These are phyloP conservation scores for Beauveria sp. DNA, from an alignment of 2,329 filamentous ascomycete genomes.

Conservation along the genomic window DNA sequence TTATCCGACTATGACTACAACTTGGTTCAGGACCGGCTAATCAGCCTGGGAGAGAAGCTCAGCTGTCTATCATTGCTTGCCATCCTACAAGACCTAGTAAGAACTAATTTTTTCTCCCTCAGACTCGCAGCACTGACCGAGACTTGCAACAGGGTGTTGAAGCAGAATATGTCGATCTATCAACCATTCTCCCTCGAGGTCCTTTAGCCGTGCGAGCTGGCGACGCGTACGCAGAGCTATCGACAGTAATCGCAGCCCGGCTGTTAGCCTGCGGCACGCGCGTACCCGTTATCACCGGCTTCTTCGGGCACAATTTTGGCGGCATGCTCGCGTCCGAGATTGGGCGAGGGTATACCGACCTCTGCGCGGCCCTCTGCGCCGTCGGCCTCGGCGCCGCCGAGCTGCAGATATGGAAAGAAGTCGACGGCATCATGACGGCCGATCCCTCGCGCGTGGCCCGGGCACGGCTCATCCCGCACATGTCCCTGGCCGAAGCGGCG, in stretches of 20 bases:
- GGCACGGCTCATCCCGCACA: constrained; percentile 73
- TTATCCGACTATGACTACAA: background rate
- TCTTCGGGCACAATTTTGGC: background rate
- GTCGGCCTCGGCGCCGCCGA: background rate
- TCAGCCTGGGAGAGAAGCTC: constrained; percentile 4
- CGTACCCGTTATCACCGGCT: constrained; percentile 2
- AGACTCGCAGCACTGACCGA: background rate
- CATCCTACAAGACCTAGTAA: background rate
- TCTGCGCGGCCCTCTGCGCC: constrained; percentile 1
- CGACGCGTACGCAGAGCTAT: background rate
- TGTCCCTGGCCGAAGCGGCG: constrained; percentile 89
- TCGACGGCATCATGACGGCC: constrained; percentile 82
- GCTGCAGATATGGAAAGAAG: constrained; percentile 66
- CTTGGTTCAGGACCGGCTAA: background rate
- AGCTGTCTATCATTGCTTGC: background rate
- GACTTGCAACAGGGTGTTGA: background rate
- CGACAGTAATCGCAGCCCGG: background rate
- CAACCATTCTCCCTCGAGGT: background rate
- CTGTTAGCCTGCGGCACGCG: background rate
- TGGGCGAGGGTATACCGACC: constrained; percentile 3
- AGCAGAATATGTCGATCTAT: background rate
- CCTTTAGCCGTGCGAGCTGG: background rate
- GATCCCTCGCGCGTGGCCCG: constrained; percentile 89
- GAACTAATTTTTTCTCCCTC: background rate
- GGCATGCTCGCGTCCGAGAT: background rate